Conservation (phyloP, 2,329 filamentous ascomycete species). For the Cladosporium cucumerinum region DNA sequence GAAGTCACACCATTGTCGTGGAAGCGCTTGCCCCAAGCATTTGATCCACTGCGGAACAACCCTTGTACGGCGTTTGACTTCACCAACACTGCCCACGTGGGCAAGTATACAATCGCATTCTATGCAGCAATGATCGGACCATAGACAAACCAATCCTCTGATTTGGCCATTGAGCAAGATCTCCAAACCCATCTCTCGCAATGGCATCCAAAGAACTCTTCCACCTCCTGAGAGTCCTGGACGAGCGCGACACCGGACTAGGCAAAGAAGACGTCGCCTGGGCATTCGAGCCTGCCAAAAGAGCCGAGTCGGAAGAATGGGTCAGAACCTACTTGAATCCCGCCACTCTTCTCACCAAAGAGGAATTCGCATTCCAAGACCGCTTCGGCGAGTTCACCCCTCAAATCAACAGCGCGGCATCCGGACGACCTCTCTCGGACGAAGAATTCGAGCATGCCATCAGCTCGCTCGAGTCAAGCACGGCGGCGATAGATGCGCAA, state of each 20-base stretch:
- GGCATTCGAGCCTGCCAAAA: conserved; percentile 45
- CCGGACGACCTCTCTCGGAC: conserved; percentile 52
- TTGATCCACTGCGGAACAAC: neutral
- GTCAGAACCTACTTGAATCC: conserved; percentile 47
- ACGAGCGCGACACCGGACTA: conserved; percentile 44
- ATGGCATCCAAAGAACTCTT: conserved; percentile 32
- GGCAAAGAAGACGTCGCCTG: conserved; percentile 47
- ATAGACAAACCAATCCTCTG: neutral
- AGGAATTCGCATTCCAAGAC: conserved; percentile 38
- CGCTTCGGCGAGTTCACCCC: conserved; percentile 13
- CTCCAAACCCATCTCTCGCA: neutral
- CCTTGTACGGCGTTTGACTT: neutral
- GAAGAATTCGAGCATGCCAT: conserved; percentile 61
- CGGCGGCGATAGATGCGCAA: conserved; percentile 62
- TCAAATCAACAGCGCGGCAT: conserved; percentile 12
- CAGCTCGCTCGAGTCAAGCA: conserved; percentile 62
- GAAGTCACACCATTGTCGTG: conserved; percentile 1
- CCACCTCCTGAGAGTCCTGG: conserved; percentile 43
- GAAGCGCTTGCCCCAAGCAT: conserved; percentile 1
- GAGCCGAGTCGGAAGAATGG: conserved; percentile 41
- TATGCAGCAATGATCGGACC: neutral
- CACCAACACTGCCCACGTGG: neutral
- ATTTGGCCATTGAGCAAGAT: neutral
- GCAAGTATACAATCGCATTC: neutral
- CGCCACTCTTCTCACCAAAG: conserved; percentile 46